These are phyloP conservation scores for Lasiosphaeria miniovina DNA, from an alignment of 495 filamentous ascomycete species.

Conservation along the genomic window DNA sequence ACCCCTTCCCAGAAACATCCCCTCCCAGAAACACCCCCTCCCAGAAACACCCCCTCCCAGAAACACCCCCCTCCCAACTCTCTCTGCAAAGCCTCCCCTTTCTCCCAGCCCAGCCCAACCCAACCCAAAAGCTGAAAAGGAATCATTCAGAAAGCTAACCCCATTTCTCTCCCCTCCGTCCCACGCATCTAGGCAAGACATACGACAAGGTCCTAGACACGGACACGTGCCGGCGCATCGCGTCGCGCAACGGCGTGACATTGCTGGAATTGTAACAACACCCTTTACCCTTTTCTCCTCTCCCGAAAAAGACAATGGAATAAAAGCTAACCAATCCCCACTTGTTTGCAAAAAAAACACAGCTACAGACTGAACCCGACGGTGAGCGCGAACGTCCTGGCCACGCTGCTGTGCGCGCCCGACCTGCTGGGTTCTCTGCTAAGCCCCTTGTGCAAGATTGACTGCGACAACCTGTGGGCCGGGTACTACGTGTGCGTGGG, in stretches of 20 bases:
- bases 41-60: too few species aligned
- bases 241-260: conserved; percentile 5
- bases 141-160: too few species aligned
- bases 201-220: conserved; percentile 12
- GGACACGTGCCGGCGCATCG: conserved; percentile 12
- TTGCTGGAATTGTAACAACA: conserved; percentile 10
- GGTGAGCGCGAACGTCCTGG: conserved; percentile 20
- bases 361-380: conserved; percentile 29
- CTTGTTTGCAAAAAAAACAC: background rate
- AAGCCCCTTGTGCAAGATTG: conserved; percentile 28
- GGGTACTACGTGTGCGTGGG: conserved; percentile 31
- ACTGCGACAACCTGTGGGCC: conserved; percentile 28
- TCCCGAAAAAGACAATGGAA: background rate
- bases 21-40: too few species aligned
- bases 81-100: too few species aligned
- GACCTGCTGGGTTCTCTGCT: conserved; percentile 20
- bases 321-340: background rate
- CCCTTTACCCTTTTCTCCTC: background rate
- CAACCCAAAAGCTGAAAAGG: too few species aligned
- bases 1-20: too few species aligned
- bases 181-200: conserved; percentile 8
- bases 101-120: too few species aligned
- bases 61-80: too few species aligned
- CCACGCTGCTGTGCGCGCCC: conserved; percentile 14
- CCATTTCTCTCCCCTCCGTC: too few species aligned